Evolutionary conservation across 305 asterid genomes (phyloP).

Genomic region (Fraxinus platypoda): DNA sequence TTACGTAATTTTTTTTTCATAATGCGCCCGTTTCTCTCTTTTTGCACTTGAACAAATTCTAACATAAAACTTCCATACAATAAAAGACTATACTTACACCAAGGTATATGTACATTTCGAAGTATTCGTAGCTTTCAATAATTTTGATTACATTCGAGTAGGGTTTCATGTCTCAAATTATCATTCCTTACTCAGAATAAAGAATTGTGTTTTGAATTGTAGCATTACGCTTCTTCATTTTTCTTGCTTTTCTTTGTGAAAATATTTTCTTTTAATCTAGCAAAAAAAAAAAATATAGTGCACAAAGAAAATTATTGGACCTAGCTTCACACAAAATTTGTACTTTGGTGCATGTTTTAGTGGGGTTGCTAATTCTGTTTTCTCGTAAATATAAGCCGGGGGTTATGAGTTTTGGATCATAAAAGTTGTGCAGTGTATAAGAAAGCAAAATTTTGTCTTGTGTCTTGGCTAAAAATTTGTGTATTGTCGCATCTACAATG

Average conservation of each 20-base stretch:
- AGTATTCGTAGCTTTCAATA: background rate
- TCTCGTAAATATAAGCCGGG: background rate
- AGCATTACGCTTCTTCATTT: background rate
- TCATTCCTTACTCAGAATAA: background rate
- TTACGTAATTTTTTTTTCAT: conserved; percentile 34
- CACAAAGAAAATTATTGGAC: background rate
- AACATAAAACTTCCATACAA: background rate
- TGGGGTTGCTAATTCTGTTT: background rate
- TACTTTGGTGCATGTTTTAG: background rate
- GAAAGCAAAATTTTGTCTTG: background rate
- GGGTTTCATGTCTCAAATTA: background rate
- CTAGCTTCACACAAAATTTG: background rate
- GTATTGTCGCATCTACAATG: too few species aligned
- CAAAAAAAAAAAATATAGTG: background rate
- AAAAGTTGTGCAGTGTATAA: too few species aligned
- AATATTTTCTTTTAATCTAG: background rate
- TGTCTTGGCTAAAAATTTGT: background rate
- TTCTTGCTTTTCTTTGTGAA: background rate
- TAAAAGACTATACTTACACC: background rate
- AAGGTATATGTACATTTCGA: background rate
- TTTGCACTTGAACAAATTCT: conserved; percentile 33
- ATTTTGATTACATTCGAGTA: background rate
- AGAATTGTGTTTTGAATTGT: background rate
- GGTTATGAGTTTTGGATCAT: background rate
- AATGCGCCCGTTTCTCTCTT: conserved; percentile 40